Conservation (phyloP, 75 land plant species). For the Ceratopteris richardii region DNA sequence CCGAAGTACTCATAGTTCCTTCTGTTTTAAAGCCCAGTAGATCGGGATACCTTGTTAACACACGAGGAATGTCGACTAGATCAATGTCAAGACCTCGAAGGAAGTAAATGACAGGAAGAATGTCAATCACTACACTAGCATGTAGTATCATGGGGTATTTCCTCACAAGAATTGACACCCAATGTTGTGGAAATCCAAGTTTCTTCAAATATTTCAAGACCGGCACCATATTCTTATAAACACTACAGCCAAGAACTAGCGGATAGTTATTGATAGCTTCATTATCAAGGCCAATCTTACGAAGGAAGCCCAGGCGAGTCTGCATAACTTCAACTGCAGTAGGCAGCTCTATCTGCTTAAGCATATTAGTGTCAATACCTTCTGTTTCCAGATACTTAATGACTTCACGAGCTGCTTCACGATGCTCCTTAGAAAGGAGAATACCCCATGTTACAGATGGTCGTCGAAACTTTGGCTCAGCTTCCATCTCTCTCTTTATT, state of each 20-base stretch:
- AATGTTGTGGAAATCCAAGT: conserved; percentile 35
- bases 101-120: conserved; percentile 60
- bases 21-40: conserved; percentile 69
- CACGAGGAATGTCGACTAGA: conserved; percentile 36
- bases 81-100: conserved; percentile 67
- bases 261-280: conserved; percentile 78
- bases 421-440: conserved; percentile 48
- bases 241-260: conserved; percentile 68
- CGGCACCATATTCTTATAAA: conserved; percentile 70
- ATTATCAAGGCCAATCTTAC: conserved; percentile 45
- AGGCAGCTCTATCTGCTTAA: conserved; percentile 54
- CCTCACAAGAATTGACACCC: conserved; percentile 41
- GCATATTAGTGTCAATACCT: conserved; percentile 55
- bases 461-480: neutral
- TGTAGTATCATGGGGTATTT: conserved; percentile 67
- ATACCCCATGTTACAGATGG: conserved; percentile 76
- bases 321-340: conserved; percentile 58
- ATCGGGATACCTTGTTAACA: conserved; percentile 62
- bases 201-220: conserved; percentile 53
- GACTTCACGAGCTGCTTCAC: conserved; percentile 42
- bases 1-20: conserved; percentile 92
- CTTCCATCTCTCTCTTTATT: neutral
- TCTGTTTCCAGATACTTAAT: conserved; percentile 48
- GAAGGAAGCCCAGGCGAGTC: conserved; percentile 57
- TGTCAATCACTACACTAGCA: conserved; percentile 64